These are phyloP conservation scores for Mycena venus DNA, from an alignment of 768 basidiomycete genomes.

Conservation along the genomic window DNA sequence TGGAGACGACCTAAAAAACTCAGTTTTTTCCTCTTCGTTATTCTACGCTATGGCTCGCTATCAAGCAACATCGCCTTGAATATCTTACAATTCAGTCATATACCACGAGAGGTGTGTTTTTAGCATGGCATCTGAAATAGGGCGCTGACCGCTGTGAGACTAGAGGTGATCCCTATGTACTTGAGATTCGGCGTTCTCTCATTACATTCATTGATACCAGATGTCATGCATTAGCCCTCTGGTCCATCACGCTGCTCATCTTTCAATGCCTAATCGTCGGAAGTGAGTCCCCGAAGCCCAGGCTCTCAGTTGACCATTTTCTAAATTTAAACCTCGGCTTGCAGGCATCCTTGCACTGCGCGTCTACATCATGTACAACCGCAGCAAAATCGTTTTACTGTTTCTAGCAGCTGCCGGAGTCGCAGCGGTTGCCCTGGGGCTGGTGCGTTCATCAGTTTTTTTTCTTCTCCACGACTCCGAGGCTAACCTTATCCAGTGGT, in stretches of 20 bases:
- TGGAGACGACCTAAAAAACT: neutral
- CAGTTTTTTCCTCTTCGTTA: slow-evolving; percentile 5
- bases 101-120: neutral
- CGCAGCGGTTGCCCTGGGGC: neutral
- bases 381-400: neutral
- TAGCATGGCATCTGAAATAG: neutral
- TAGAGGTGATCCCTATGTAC: neutral
- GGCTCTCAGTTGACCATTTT: neutral
- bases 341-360: neutral
- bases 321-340: neutral
- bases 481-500: neutral
- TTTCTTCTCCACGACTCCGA: neutral
- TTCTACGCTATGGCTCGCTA: neutral
- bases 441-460: neutral
- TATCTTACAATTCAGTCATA: neutral
- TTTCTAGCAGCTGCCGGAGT: neutral
- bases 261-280: neutral
- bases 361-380: slow-evolving; percentile 2
- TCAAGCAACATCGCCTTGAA: neutral
- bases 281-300: neutral
- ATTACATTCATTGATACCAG: neutral
- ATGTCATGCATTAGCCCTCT: neutral
- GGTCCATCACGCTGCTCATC: neutral
- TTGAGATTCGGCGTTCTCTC: neutral
- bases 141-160: neutral